These are phyloP conservation scores for Athelia psychrophila DNA, from an alignment of 1,284 basidiomycete species.

Conservation along the genomic window DNA sequence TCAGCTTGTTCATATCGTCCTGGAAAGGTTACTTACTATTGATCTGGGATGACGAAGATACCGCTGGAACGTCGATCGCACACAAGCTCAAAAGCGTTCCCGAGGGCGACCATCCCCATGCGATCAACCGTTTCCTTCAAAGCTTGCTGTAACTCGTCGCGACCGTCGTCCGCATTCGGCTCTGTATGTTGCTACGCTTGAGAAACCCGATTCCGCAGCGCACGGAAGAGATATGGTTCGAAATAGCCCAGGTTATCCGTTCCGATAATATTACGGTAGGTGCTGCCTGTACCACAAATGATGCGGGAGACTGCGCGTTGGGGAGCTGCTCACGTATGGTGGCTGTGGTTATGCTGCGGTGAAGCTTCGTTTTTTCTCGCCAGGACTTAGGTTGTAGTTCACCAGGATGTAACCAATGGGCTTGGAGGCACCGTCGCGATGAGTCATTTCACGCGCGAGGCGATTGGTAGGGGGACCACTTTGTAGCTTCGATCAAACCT, in stretches of 20 bases:
- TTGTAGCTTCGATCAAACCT: constrained; percentile 63
- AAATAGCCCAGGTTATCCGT: constrained; percentile 99
- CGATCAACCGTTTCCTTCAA: constrained; percentile 87
- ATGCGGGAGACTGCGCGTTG: constrained; percentile 73
- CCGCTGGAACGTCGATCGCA: constrained; percentile 73
- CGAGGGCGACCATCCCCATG: constrained; percentile 94
- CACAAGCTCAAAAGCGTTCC: constrained; percentile 75
- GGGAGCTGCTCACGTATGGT: constrained; percentile 38
- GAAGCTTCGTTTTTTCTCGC: constrained; percentile 11
- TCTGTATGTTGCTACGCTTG: constrained; percentile 75
- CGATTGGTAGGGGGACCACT: constrained; percentile 79
- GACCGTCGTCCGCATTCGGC: constrained; percentile 52
- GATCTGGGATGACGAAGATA: constrained; percentile 76
- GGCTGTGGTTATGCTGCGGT: constrained; percentile 1
- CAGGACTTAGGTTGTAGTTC: constrained; percentile 45
- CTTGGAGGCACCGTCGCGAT: too few relatives aligned
- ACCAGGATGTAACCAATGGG: too few relatives aligned
- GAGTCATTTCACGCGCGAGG: constrained; percentile 90
- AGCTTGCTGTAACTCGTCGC: constrained; percentile 73
- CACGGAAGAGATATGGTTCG: constrained; percentile 97
- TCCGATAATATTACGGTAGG: constrained; percentile 92
- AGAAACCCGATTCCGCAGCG: constrained; percentile 87
- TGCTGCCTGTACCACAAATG: constrained; percentile 86
- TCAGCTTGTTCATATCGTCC: constrained; percentile 1
- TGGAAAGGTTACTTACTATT: constrained; percentile 47